Base-by-base conservation (phyloP, 2,329 filamentous ascomycete species). In the Calonectria montana region DNA sequence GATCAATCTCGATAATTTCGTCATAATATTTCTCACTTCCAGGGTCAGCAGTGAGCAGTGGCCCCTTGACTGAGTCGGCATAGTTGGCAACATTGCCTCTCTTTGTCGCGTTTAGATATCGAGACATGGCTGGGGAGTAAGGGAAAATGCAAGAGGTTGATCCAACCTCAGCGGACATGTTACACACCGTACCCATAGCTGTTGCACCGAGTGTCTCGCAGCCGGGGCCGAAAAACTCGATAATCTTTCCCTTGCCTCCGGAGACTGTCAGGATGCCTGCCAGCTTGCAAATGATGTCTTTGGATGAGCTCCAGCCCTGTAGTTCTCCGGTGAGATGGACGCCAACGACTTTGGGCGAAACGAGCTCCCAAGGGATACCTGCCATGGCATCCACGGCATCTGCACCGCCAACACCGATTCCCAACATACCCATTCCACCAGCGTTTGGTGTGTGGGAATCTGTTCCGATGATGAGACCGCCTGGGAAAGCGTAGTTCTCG, bases 351-450 rank as follows among this genome's bases (percentile, higher is more conserved):
- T 83, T 79, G 2, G 80, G 81, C 61, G 76, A 80, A 16, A 76
- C 75, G 4, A 83, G 71, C 39, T 84, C 83, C 81, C 81, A 83
- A 3, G 81, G 80, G 77, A 84, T 13, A 71, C 73, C 61, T 78
- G 72, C 73, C 75, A 80, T 76, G 84, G 78, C 16, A 81, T 87
- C 88, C 82, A 89, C 75, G 83, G 85, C 75, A 87, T 88, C 29
- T 82, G 81, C 27, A 83, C 88, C 12, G 82, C 87, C 76, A 86
- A 89, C 82, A 0, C 83, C 82, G 8, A 84, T 79, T 2, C 80
- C 82, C 8, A 82, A 50, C 79, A 83, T 83, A 2, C 78, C 80
- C 77, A 83, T 78, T 0, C 82, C 82, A 1, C 80, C 82, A 4
- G 81, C 81, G 48, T 83, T 83, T 4, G 82, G 82, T 2, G 82